Percentiles rank a stretch among this genome's conserved stretches.
Conservation (phyloP, 768 basidiomycete species). For the Trametes gibbosa region DNA sequence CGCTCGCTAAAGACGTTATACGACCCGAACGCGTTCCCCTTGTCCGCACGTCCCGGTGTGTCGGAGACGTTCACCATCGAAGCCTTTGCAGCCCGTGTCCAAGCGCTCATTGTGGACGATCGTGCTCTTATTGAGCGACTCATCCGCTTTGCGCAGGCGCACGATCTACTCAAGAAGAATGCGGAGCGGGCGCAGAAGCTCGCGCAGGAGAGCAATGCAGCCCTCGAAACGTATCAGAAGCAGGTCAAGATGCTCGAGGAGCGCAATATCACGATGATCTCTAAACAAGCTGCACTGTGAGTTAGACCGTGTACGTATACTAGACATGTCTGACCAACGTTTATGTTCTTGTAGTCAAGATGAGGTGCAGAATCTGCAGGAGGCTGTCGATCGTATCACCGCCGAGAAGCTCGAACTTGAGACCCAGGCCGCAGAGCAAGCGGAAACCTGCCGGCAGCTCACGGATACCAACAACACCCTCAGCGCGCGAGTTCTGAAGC, state of each 20-base stretch:
- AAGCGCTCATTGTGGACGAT: conserved; percentile 81
- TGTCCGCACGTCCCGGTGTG: conserved; percentile 14
- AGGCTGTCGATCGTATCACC: conserved; percentile 54
- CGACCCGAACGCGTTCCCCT: conserved; percentile 33
- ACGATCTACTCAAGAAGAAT: conserved; percentile 89
- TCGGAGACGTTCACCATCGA: conserved; percentile 58
- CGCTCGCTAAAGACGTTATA: conserved; percentile 84
- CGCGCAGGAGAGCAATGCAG: conserved; percentile 74
- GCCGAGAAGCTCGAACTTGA: conserved; percentile 72
- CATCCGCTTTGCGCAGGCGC: conserved; percentile 82
- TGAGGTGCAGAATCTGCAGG: conserved; percentile 60
- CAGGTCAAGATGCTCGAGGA: conserved; percentile 82
- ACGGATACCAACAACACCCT: conserved; percentile 77
- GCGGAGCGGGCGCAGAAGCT: conserved; percentile 90
- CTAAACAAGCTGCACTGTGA: conserved; percentile 57
- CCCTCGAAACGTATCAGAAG: conserved; percentile 87
- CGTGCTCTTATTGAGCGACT: conserved; percentile 80
- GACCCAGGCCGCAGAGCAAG: conserved; percentile 63
- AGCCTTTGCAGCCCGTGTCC: conserved; percentile 73
- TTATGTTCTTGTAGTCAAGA: conserved; percentile 50
- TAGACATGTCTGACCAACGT: background rate
- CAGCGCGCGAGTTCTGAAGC: conserved; percentile 64
- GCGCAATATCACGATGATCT: conserved; percentile 52
- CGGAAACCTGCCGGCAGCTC: conserved; percentile 69
- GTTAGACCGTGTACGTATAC: conserved; percentile 14